Conservation (phyloP, 1,284 basidiomycete species). For the Somion occarium region DNA sequence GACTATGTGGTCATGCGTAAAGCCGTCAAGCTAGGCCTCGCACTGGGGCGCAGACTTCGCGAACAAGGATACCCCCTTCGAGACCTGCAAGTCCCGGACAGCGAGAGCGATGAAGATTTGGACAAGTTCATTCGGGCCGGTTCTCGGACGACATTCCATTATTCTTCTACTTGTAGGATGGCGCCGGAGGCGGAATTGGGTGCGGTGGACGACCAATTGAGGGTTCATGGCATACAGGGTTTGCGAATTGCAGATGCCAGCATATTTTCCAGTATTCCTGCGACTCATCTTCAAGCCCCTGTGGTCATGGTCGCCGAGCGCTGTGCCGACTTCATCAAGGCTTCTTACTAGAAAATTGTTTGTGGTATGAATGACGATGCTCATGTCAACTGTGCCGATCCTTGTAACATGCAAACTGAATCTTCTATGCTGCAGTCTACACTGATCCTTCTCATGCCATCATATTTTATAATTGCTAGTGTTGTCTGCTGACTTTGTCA, state of each 20-base stretch:
- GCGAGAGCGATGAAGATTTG: constrained; percentile 21
- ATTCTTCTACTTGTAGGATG: constrained; percentile 35
- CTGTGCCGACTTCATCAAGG: constrained; percentile 23
- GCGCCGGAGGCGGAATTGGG: constrained; percentile 29
- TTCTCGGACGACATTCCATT: constrained; percentile 31
- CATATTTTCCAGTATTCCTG: constrained; percentile 33
- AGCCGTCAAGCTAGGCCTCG: constrained; percentile 21
- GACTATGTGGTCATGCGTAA: constrained; percentile 25
- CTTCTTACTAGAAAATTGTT: too few relatives aligned
- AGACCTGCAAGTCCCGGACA: constrained; percentile 26
- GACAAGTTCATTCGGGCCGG: constrained; percentile 24
- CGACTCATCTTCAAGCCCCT: constrained; percentile 33
- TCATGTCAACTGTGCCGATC: too few relatives aligned
- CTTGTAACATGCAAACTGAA: too few relatives aligned
- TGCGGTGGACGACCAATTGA: constrained; percentile 45
- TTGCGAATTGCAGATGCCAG: constrained; percentile 38
- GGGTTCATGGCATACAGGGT: constrained; percentile 41
- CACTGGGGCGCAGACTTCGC: constrained; percentile 26
- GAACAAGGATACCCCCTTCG: constrained; percentile 27
- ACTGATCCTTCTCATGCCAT: too few relatives aligned
- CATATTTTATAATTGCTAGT: too few relatives aligned
- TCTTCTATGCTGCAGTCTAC: too few relatives aligned
- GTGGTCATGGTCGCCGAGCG: constrained; percentile 33
- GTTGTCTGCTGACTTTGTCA: too few relatives aligned
- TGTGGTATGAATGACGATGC: too few relatives aligned